Evolutionary conservation across 108 stramenopile species (phyloP).

Genomic region (Chaetoceros muelleri): DNA sequence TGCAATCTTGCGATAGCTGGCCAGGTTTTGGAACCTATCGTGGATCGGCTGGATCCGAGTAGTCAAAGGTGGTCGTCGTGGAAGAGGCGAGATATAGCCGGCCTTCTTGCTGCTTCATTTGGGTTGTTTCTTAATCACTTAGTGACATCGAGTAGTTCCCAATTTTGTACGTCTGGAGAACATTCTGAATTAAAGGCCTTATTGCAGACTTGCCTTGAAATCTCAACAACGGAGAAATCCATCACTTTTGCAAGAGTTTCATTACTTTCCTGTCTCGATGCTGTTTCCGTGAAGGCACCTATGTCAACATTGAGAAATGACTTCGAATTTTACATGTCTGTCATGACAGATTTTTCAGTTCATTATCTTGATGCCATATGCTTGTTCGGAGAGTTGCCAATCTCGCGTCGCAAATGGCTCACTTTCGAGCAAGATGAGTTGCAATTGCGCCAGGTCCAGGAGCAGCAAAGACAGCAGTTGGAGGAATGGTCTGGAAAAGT

Average conservation of each 20-base stretch:
- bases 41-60: constrained; percentile 19
- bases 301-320: constrained; percentile 10
- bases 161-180: constrained; percentile 12
- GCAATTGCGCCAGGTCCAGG: constrained; percentile 32
- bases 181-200: constrained; percentile 20
- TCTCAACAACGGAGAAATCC: constrained; percentile 43
- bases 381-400: constrained; percentile 39
- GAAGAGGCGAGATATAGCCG: constrained; percentile 62
- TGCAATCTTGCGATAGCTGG: no score
- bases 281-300: constrained; percentile 6
- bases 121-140: constrained; percentile 45
- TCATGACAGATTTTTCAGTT: constrained; percentile 52
- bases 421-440: constrained; percentile 51
- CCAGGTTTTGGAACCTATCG: background rate
- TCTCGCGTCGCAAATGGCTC: constrained; percentile 55
- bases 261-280: constrained; percentile 43
- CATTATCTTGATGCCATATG: constrained; percentile 49
- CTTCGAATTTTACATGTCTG: constrained; percentile 53
- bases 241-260: constrained; percentile 58
- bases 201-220: constrained; percentile 37
- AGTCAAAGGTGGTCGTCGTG: constrained; percentile 29
- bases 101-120: constrained; percentile 48
- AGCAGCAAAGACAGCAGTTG: constrained; percentile 46
- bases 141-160: constrained; percentile 24
- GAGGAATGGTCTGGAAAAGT: constrained; percentile 35